Evolutionary conservation across 768 basidiomycete genomes (phyloP).

Genomic region (Sistotremastrum niveocremeum): DNA sequence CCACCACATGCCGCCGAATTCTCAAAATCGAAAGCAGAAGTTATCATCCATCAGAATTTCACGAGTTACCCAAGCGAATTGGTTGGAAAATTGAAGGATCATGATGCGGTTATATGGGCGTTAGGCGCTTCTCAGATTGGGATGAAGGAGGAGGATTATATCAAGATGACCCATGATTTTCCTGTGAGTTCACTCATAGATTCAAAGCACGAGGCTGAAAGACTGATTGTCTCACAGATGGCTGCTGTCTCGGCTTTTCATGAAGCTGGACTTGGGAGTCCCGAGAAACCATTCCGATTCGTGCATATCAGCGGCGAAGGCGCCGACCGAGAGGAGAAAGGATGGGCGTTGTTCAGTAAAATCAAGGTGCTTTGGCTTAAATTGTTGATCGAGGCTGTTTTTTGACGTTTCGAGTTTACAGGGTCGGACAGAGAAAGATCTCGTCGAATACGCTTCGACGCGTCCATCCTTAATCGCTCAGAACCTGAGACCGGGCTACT

Average conservation of each 20-base stretch:
- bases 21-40: slow-evolving; percentile 17
- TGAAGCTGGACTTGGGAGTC: slow-evolving; percentile 15
- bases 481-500: slow-evolving; percentile 21
- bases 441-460: slow-evolving; percentile 12
- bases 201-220: no score
- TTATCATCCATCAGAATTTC: slow-evolving; percentile 22
- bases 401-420: slow-evolving; percentile 2
- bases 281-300: slow-evolving; percentile 21
- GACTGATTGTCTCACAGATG: slow-evolving; percentile 2
- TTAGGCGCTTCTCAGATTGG: slow-evolving; percentile 17
- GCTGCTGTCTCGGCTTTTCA: slow-evolving; percentile 17
- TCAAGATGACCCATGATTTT: slow-evolving; percentile 22
- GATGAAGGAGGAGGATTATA: slow-evolving; percentile 20
- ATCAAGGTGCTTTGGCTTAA: no score
- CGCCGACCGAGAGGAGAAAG: slow-evolving; percentile 22
- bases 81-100: slow-evolving; percentile 15
- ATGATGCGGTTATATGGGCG: slow-evolving; percentile 26
- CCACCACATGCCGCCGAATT: slow-evolving; percentile 20
- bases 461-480: slow-evolving; percentile 14
- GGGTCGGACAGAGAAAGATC: slow-evolving; percentile 20
- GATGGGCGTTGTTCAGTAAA: slow-evolving; percentile 18
- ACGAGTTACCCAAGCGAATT: slow-evolving; percentile 18
- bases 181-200: slow-evolving; percentile 2
- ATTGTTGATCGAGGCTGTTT: no score
- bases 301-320: slow-evolving; percentile 25